A percentile compares a stretch with the other conserved stretches of the same genome.
Conservation (phyloP, 108 stramenopile species). For the Phaeodactylum tricornutum region DNA sequence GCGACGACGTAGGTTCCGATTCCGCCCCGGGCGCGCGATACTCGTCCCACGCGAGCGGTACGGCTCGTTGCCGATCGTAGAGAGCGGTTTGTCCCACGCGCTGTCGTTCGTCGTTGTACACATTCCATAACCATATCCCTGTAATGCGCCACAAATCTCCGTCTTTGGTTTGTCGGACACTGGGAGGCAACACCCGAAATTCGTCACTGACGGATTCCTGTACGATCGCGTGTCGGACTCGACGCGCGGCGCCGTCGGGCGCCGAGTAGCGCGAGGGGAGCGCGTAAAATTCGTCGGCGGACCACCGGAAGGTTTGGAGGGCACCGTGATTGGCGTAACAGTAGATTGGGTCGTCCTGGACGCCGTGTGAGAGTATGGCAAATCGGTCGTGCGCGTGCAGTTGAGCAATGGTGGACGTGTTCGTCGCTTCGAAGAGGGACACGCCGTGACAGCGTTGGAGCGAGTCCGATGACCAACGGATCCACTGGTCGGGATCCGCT, state of each 20-base stretch:
- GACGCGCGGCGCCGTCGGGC: neutral
- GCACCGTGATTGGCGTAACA: slow-evolving; percentile 12
- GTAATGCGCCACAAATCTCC: slow-evolving; percentile 10
- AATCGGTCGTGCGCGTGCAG: slow-evolving; percentile 8
- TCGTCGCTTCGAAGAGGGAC: too few relatives aligned
- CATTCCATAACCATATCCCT: slow-evolving; percentile 8
- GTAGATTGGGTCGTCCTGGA: slow-evolving; percentile 19
- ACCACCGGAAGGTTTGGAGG: slow-evolving; percentile 7
- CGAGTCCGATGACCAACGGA: too few relatives aligned
- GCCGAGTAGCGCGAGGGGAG: slow-evolving; percentile 17
- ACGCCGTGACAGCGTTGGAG: too few relatives aligned
- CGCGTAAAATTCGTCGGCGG: slow-evolving; percentile 10
- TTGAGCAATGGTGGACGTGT: neutral
- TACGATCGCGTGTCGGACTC: neutral
- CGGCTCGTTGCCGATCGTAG: slow-evolving; percentile 8
- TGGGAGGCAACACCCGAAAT: neutral
- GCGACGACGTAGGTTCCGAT: too few relatives aligned
- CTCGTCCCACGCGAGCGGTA: neutral
- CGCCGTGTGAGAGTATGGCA: slow-evolving; percentile 19
- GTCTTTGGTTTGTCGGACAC: slow-evolving; percentile 6
- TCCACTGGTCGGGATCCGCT: too few relatives aligned
- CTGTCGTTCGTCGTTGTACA: slow-evolving; percentile 11
- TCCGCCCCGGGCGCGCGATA: too few relatives aligned
- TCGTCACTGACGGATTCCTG: neutral
- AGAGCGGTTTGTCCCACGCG: slow-evolving; percentile 18